A percentile compares a stretch with the other conserved stretches of the same genome.
phyloP scores from a whole-genome alignment of 345 rosid species.

The Eucalyptus cloeziana region DNA sequence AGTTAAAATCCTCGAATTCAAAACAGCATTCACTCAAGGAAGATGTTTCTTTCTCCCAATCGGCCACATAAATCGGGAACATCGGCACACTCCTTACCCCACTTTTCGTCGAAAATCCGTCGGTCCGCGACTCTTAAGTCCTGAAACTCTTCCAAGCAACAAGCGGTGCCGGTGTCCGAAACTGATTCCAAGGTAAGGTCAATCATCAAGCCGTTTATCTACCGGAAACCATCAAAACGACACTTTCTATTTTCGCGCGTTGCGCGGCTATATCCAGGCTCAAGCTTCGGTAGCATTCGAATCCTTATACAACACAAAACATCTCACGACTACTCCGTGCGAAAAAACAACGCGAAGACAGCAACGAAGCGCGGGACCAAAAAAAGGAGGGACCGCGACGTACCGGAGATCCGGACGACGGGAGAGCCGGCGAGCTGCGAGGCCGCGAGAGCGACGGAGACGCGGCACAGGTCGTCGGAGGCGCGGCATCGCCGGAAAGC shows the following conservation, averaged over 20 bases:
- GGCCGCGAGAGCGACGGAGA: conserved; percentile 43
- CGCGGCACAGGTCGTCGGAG: conserved; percentile 50
- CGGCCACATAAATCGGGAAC: neutral
- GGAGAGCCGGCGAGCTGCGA: conserved; percentile 14
- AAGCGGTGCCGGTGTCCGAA: conserved; percentile 67
- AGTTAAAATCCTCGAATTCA: neutral
- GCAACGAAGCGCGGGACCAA: neutral
- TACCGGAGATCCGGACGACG: conserved; percentile 42
- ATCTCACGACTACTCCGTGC: neutral
- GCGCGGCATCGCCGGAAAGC: conserved; percentile 75
- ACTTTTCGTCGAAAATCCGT: conserved; percentile 19
- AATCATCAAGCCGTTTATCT: neutral
- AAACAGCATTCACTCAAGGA: neutral
- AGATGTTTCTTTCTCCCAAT: neutral
- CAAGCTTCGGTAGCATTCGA: neutral
- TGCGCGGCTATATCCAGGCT: neutral
- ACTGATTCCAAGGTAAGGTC: conserved; percentile 16
- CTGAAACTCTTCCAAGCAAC: conserved; percentile 52
- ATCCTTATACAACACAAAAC: no score
- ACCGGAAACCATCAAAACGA: neutral
- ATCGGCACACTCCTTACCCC: conserved; percentile 23
- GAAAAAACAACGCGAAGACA: neutral
- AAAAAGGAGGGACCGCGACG: neutral
- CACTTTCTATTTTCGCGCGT: neutral
- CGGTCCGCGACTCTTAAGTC: conserved; percentile 14